Evolutionary conservation across 148 eudicot genomes (phyloP).

Genomic region (Fallopia convolvulus): DNA sequence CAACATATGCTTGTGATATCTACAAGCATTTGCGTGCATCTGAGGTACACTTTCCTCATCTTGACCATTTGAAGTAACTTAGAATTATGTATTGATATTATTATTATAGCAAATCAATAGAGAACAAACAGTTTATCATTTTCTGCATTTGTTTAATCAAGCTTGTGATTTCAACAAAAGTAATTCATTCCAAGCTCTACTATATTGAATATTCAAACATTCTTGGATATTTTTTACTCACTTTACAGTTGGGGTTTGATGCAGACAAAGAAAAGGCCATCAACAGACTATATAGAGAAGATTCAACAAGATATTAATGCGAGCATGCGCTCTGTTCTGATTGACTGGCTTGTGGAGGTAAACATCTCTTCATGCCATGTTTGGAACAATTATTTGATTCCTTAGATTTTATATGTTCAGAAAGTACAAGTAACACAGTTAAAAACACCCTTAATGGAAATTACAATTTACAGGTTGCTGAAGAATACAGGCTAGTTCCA

Average conservation of each 20-base stretch:
- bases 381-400: too few species aligned
- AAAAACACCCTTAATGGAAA: not conserved
- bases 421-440: not conserved
- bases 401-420: not conserved
- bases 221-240: not conserved
- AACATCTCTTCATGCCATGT: not conserved
- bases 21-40: slow-evolving; percentile 76
- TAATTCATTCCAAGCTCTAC: too few species aligned
- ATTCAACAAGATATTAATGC: slow-evolving; percentile 85
- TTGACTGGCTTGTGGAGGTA: slow-evolving; percentile 99
- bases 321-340: slow-evolving; percentile 83
- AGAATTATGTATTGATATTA: too few species aligned
- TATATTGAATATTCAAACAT: not conserved
- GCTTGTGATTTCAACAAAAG: not conserved
- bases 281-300: slow-evolving; percentile 70
- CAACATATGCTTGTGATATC: slow-evolving; percentile 86
- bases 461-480: slow-evolving; percentile 54
- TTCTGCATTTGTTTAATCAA: not conserved
- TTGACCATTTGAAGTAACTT: not conserved
- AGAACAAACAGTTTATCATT: too few species aligned
- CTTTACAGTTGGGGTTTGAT: not conserved
- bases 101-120: too few species aligned
- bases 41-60: slow-evolving; percentile 40
- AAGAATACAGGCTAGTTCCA: slow-evolving; percentile 93
- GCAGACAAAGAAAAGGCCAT: slow-evolving; percentile 80